Conservation (phyloP, 2,329 filamentous ascomycete genomes). For the Ophiosphaerella herpotricha region DNA sequence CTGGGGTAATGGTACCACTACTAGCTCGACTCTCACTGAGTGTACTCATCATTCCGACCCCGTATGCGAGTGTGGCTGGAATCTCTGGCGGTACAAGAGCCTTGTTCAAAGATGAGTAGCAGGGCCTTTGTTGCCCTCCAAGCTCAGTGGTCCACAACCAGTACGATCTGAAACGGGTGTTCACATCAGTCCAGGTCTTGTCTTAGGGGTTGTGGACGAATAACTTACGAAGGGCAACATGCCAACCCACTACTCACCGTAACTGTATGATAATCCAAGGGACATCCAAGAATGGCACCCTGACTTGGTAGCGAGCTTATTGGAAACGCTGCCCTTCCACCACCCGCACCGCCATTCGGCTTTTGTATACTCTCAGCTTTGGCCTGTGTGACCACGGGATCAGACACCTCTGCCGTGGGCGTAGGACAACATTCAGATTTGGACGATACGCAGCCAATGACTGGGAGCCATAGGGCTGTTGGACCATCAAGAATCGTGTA, state of each 20-base stretch:
- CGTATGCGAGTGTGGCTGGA: conserved; percentile 13
- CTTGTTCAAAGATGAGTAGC: conserved; percentile 21
- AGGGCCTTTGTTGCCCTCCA: conserved; percentile 34
- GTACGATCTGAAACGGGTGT: conserved; percentile 12
- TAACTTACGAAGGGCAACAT: conserved; percentile 26
- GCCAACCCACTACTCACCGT: conserved; percentile 7
- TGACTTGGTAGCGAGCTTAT: conserved; percentile 11
- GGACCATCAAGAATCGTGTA: conserved; percentile 25
- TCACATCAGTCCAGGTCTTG: background rate
- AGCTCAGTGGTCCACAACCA: conserved; percentile 25
- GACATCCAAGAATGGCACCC: conserved; percentile 15
- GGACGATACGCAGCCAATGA: conserved; percentile 22
- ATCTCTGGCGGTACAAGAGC: conserved; percentile 14
- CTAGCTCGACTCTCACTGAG: background rate
- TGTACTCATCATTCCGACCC: background rate
- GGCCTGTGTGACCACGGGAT: background rate
- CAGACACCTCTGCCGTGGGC: conserved; percentile 6
- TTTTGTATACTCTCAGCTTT: background rate
- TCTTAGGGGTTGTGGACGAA: background rate
- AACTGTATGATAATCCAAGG: conserved; percentile 25
- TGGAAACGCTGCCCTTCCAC: conserved; percentile 9
- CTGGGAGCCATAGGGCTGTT: conserved; percentile 21
- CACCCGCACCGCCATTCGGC: background rate
- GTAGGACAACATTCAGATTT: conserved; percentile 23
- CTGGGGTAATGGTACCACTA: background rate